Evolutionary conservation across 441 rosid species (phyloP), one percentile per base, ranked within the genome.

Genomic region (Rhodomyrtus psidioides): DNA sequence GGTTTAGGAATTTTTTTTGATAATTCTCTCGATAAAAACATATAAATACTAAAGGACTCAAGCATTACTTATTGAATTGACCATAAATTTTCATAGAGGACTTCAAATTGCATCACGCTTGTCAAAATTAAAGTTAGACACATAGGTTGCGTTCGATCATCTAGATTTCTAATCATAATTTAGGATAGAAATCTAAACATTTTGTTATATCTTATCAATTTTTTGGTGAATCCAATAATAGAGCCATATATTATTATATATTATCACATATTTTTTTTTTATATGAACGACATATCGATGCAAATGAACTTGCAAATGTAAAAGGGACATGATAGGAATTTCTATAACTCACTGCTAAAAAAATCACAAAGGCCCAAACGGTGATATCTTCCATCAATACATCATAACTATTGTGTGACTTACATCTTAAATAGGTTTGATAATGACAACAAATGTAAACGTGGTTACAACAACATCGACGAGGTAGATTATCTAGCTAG

Each of bases 391-490:
- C 28, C 34, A 27, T 59, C 4, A 27, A 16, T 27, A 15, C 27
- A 27, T 59, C 34, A 27, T 28, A 27, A 59, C 27, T 59, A 6
- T 59, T 26, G 65, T 7, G 14, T 4, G 5, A 6, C 15, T 6
- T 14, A n/a, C 65, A 59, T 28, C 19, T 59, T 27, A 6, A 3
- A 59, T 2, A 0, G 2, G 34, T 59, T 59, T 9, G 0, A 59
- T 0, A 3, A 28, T 27, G 65, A 27, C 1, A 27, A 1, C 34
- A 59, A 59, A 6, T 59, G 34, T 59, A 28, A 58, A 27, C 28
- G 2, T 5, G 34, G n/a, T 4, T 7, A 21, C 26, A 1, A 24
- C 2, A 27, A n/a, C 1, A n/a, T 3, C 0, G 0, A 2, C 1
- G 10, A n/a, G 10, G 1, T n/a, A n/a, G 28, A n/a, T 59, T 0